Evolutionary conservation across 805 yeast genomes (phyloP), one percentile per base, ranked within the genome.

Genomic region (Starmerella sirachaensis): DNA sequence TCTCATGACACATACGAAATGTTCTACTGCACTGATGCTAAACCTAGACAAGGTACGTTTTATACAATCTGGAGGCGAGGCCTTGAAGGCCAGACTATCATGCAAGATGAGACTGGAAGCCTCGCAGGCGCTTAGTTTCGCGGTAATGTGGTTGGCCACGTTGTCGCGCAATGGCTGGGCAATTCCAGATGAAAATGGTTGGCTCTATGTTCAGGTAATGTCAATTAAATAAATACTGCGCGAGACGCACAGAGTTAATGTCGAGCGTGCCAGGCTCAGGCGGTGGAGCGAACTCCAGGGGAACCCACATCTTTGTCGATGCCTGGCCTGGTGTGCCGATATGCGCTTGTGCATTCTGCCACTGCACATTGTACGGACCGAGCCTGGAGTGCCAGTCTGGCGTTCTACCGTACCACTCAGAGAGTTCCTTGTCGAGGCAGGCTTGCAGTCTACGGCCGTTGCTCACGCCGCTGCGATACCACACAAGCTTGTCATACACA

Each of bases 181-280:
- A n/a, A n/a, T n/a, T n/a, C n/a, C n/a, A n/a, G n/a, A n/a, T n/a
- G n/a, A n/a, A n/a, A n/a, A n/a, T n/a, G n/a, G n/a, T n/a, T n/a
- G n/a, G n/a, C n/a, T n/a, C 31, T 17, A 6, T 19, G 7, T 6
- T 18, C 20, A 27, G 17, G 6, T 13, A 18, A 2, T 2, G 11
- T 33, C 18, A 45, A 31, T 26, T 55, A 45, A 84, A 84, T 65
- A 84, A 84, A 56, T 84, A 84, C 20, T 64, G 64, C 47, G 93
- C 79, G 35, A 75, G 69, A 51, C 65, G 67, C 27, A 84, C 77
- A 36, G 66, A 68, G 26, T 62, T 60, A 17, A 85, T 81, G 52
- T 84, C 86, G 48, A 83, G 78, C 11, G 71, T 72, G 37, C 94
- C 95, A 54, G 68, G 74, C 38, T 65, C 62, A 14, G 93, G 93